phyloP scores from a whole-genome alignment of 1,284 basidiomycete species.

The Apiotrichum akiyoshidainum region DNA sequence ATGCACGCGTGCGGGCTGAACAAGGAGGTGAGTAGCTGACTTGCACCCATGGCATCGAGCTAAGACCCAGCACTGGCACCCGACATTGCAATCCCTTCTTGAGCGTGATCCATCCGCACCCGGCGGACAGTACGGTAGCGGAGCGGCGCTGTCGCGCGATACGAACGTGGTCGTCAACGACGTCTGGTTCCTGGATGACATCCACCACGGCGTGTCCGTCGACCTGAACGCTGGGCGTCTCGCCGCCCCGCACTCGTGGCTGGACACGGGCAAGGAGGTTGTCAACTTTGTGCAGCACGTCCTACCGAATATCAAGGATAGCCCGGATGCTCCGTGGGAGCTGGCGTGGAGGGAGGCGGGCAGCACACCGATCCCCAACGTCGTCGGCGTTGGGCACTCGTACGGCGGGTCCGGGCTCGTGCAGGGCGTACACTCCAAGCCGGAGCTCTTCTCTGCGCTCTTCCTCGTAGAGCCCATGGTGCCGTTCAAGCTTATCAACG shows the following conservation, averaged over 20 bases:
- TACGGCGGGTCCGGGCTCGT: constrained; percentile 67
- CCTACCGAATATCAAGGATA: constrained; percentile 42
- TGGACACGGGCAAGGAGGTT: constrained; percentile 49
- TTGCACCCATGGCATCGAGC: constrained; percentile 51
- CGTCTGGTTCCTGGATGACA: constrained; percentile 73
- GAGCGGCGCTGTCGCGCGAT: constrained; percentile 1
- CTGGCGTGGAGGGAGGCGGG: constrained; percentile 52
- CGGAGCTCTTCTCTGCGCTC: constrained; percentile 67
- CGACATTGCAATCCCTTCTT: constrained; percentile 56
- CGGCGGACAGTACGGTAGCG: constrained; percentile 1
- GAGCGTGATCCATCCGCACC: neutral
- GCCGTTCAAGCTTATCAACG: constrained; percentile 22
- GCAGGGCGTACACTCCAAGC: constrained; percentile 62
- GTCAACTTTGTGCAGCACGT: constrained; percentile 49
- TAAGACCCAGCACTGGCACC: constrained; percentile 57
- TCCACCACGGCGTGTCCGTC: constrained; percentile 71
- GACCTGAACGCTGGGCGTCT: constrained; percentile 61
- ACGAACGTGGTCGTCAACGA: constrained; percentile 58
- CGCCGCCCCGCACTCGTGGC: constrained; percentile 42
- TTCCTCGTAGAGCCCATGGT: constrained; percentile 71
- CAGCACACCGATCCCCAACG: constrained; percentile 2
- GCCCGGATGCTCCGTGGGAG: constrained; percentile 33
- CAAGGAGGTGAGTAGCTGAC: constrained; percentile 63
- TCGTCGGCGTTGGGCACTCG: constrained; percentile 72
- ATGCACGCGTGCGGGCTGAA: constrained; percentile 77